Conservation (phyloP, 495 filamentous ascomycete genomes). For the Neurospora discreta region DNA sequence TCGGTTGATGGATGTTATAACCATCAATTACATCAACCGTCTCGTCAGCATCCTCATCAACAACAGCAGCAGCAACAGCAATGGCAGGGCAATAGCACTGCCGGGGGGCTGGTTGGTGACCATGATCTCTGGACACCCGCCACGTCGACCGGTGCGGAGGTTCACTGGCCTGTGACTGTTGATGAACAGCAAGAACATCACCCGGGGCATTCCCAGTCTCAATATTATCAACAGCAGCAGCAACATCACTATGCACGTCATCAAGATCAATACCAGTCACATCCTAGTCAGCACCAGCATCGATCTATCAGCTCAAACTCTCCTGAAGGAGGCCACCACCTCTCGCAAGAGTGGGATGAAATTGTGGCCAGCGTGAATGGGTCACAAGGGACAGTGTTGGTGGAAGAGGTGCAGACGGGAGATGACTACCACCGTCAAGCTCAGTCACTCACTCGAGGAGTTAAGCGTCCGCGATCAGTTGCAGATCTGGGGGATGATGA, state of each 20-base stretch:
- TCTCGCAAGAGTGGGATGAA: constrained; percentile 16
- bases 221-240: neutral
- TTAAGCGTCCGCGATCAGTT: neutral
- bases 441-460: neutral
- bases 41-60: neutral
- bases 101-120: neutral
- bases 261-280: neutral
- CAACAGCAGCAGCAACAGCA: neutral
- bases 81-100: neutral
- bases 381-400: neutral
- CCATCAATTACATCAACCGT: neutral
- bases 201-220: neutral
- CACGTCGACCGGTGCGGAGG: neutral
- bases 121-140: constrained; percentile 4
- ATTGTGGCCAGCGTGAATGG: neutral
- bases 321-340: neutral
- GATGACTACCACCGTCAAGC: neutral
- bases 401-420: neutral
- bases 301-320: neutral
- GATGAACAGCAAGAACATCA: neutral
- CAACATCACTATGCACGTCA: neutral
- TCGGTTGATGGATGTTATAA: neutral
- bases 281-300: neutral
- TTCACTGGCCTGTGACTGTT: neutral
- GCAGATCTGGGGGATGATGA: neutral